Conservation (phyloP, 768 basidiomycete genomes). For the Suillus bovinus region DNA sequence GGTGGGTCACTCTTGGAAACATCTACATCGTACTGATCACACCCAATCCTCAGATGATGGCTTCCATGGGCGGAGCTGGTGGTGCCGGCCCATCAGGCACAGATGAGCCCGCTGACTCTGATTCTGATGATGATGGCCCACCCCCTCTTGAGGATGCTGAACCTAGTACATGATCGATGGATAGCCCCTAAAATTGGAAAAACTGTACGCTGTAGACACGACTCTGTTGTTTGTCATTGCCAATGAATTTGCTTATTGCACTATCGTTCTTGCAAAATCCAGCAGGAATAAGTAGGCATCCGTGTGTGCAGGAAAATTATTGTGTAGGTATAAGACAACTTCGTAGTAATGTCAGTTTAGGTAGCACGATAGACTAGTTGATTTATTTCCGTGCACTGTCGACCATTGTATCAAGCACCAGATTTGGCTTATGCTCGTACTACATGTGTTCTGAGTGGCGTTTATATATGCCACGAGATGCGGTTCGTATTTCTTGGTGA, state of each 20-base stretch:
- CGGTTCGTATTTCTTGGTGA: not conserved
- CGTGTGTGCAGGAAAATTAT: not conserved
- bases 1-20: constrained; percentile 36
- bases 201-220: constrained; percentile 2
- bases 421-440: not conserved
- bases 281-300: not conserved
- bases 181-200: constrained; percentile 4
- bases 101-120: constrained; percentile 34
- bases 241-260: constrained; percentile 1
- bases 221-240: not conserved
- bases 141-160: constrained; percentile 80
- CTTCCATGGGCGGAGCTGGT: constrained; percentile 29
- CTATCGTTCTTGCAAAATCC: not conserved
- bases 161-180: constrained; percentile 15
- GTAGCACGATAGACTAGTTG: not conserved
- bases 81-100: constrained; percentile 15
- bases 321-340: not conserved
- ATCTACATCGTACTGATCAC: constrained; percentile 11
- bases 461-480: not conserved
- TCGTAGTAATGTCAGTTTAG: not conserved
- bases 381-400: not conserved
- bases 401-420: not conserved
- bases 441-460: not conserved
- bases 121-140: constrained; percentile 61
- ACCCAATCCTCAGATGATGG: constrained; percentile 40